A percentile compares a stretch with the other conserved stretches of the same genome.
Evolutionary conservation across 2,329 filamentous ascomycete genomes (phyloP).

Genomic region (Chrysosporium keratinophilum): DNA sequence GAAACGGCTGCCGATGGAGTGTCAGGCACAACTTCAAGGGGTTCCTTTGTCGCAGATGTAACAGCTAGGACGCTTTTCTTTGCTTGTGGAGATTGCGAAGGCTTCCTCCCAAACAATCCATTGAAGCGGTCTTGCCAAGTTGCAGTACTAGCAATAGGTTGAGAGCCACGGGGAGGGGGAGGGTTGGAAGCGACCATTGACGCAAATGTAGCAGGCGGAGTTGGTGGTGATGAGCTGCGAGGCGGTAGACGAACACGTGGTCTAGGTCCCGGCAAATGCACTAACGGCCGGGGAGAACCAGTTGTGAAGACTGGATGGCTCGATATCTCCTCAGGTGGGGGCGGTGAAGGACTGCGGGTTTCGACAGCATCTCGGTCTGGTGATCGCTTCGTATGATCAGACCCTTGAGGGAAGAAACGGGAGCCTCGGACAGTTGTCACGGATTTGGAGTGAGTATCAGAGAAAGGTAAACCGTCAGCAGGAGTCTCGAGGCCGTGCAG

Average conservation of each 20-base stretch:
- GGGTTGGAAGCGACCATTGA: constrained; percentile 33
- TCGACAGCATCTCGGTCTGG: constrained; percentile 25
- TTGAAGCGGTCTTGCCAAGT: constrained; percentile 79
- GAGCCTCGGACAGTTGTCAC: constrained; percentile 35
- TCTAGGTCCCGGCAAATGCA: constrained; percentile 50
- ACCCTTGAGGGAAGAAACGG: constrained; percentile 39
- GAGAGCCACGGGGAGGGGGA: constrained; percentile 30
- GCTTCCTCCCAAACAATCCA: constrained; percentile 58
- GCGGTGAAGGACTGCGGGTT: constrained; percentile 39
- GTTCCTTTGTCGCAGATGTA: constrained; percentile 57
- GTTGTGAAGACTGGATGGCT: constrained; percentile 48
- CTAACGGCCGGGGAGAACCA: constrained; percentile 42
- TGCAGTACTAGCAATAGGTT: constrained; percentile 39
- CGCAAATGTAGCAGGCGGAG: constrained; percentile 40
- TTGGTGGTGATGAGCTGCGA: constrained; percentile 31
- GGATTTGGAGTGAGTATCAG: constrained; percentile 27
- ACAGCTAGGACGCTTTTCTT: constrained; percentile 50
- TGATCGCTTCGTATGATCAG: constrained; percentile 29
- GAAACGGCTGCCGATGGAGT: constrained; percentile 58
- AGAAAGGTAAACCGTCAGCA: constrained; percentile 27
- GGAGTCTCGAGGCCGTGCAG: constrained; percentile 30
- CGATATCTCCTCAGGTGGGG: constrained; percentile 48
- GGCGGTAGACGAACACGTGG: constrained; percentile 77
- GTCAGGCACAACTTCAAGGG: constrained; percentile 48
- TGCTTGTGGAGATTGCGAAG: constrained; percentile 32